Conservation (phyloP, 2,329 filamentous ascomycete genomes). For the Pyrenophora tritici-repentis region DNA sequence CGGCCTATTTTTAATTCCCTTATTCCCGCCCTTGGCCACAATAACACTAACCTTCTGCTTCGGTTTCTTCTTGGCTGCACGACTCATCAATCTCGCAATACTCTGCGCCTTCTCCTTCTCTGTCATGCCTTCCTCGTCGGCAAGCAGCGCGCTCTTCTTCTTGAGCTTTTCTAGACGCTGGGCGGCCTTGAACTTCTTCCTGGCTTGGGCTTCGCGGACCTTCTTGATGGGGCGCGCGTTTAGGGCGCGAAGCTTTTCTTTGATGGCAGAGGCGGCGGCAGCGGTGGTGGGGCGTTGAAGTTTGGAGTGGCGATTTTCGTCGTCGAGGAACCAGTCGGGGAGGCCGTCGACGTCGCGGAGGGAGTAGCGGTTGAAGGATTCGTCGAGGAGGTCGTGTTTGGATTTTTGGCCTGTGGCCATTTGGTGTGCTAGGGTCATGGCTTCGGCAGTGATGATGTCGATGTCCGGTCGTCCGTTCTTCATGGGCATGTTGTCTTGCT, state of each 20-base stretch:
- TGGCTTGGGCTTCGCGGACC: slow-evolving; percentile 91
- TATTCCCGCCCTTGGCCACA: slow-evolving; percentile 82
- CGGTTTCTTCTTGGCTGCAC: slow-evolving; percentile 83
- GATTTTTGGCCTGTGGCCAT: slow-evolving; percentile 86
- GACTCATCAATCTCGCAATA: slow-evolving; percentile 80
- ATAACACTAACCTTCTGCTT: slow-evolving; percentile 84
- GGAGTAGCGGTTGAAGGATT: slow-evolving; percentile 89
- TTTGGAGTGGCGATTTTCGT: slow-evolving; percentile 83
- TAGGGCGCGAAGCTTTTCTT: slow-evolving; percentile 88
- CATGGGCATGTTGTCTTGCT: slow-evolving; percentile 65
- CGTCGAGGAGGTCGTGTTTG: slow-evolving; percentile 79
- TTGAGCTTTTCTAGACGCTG: slow-evolving; percentile 90
- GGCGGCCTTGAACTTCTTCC: slow-evolving; percentile 96
- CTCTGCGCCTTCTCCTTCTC: slow-evolving; percentile 93
- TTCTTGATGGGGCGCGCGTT: slow-evolving; percentile 99
- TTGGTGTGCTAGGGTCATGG: slow-evolving; percentile 46
- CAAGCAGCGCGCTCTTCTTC: slow-evolving; percentile 92
- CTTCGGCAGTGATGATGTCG: background rate
- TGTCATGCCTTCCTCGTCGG: slow-evolving; percentile 87
- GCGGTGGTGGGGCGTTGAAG: slow-evolving; percentile 88
- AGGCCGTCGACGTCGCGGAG: slow-evolving; percentile 91
- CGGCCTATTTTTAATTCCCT: slow-evolving; percentile 82
- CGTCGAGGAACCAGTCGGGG: slow-evolving; percentile 97
- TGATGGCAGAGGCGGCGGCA: slow-evolving; percentile 86
- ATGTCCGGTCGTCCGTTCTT: slow-evolving; percentile 60